Evolutionary conservation across 2,329 filamentous ascomycete genomes (phyloP).

Genomic region (Fusarium secorum): DNA sequence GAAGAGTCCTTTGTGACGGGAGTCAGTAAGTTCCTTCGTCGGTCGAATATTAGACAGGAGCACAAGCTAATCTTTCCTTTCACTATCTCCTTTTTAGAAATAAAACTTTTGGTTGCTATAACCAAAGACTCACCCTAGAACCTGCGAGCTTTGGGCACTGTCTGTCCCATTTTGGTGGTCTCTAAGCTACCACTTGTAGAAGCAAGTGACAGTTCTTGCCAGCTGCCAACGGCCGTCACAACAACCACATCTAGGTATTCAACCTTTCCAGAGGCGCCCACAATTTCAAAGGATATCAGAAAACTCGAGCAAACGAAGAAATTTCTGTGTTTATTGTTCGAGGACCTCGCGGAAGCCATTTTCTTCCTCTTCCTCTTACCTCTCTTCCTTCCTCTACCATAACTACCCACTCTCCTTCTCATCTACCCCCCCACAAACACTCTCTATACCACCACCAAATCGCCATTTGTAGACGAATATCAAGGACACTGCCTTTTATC

Average conservation of each 20-base stretch:
- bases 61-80: background rate
- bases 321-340: background rate
- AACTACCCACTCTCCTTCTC: conserved; percentile 5
- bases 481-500: background rate
- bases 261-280: background rate
- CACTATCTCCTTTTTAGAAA: background rate
- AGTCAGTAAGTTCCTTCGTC: background rate
- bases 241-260: background rate
- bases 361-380: background rate
- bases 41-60: background rate
- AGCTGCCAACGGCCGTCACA: conserved; percentile 22
- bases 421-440: background rate
- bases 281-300: background rate
- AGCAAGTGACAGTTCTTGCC: conserved; percentile 16
- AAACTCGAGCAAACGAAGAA: background rate
- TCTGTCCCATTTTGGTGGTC: background rate
- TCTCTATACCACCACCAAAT: background rate
- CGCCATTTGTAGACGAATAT: background rate
- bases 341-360: background rate
- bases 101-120: background rate
- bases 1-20: background rate
- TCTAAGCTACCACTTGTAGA: background rate
- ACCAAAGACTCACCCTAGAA: no score
- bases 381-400: background rate
- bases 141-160: background rate